Base-by-base conservation (phyloP, 768 basidiomycete genomes). In the Lactifluus subvellereus region DNA sequence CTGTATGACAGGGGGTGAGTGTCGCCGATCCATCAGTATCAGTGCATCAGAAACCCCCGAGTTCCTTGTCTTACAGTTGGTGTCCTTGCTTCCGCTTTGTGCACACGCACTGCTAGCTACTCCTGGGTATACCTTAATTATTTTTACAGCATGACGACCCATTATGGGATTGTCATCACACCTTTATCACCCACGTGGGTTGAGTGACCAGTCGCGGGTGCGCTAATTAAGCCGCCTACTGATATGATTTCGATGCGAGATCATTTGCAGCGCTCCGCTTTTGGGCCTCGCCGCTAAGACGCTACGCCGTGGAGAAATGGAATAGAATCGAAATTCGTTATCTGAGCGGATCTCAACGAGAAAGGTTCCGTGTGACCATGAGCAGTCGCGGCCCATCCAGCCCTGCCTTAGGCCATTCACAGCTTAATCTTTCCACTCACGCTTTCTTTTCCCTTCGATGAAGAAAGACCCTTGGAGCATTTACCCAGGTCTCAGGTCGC, bases 31-130 rank as follows among this genome's bases (percentile, higher is more conserved):
- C 14, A 57, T 58, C 35, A 35, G 6, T n/a, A 42, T 32, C 57
- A 47, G 16, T 18, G 20, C 58, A 59, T 59, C 58, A 59, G 20
- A 38, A 37, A n/a, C 37, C 40, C 18, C 20, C 35, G 49, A 51
- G 40, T 42, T 47, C 33, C 51, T 54, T 37, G 45, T 63, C 57
- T 11, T 22, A 30, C 52, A 63, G 38, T 30, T 63, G 62, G 35
- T 16, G 45, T 63, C 62, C 30, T 63, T 33, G 57, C 40, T 3
- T 52, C n/a, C 18, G 27, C 38, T 5, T 37, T 6, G 16, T 59
- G 37, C 22, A 30, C 35, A 30, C 35, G 42, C 9, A 33, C 45
- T 22, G 8, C 20, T 22, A 47, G 5, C n/a, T 27, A 27, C 27
- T 27, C 27, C 45, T 10, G 22, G 0, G 20, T 40, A 40, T 13